Evolutionary conservation across 2,329 filamentous ascomycete genomes (phyloP), one percentile per base, ranked within the genome.

Genomic region (Mycosphaerella sp.): DNA sequence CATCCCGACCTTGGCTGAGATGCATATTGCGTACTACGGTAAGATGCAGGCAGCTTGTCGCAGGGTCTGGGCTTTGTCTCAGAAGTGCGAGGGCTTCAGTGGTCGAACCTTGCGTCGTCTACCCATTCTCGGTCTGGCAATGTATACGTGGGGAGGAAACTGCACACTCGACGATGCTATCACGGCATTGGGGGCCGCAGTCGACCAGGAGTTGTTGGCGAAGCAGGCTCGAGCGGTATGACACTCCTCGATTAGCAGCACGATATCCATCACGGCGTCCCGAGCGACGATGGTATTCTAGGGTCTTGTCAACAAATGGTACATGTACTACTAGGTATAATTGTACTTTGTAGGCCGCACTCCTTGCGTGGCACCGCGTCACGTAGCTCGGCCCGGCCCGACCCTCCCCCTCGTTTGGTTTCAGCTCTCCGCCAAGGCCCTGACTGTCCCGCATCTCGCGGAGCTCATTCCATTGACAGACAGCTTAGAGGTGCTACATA

Each of bases 41-140:
- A 50, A 56, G 16, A 53, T 61, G 2, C 35, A 59, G 1, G 62
- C 64, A 28, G 59, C 63, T 0, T 65, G 62, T 10, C 51, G 55
- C 2, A 61, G 63, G 34, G 56, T 73, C 2, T 66, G 63, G 60
- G 42, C 43, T 1, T 55, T 72, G 8, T 62, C 70, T 6, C 53
- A 65, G 50, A 59, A 60, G 13, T 70, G 67, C 41, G 52, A 61
- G 59, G 70, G 67, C 10, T 60, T 73, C 4, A 75, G 72, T 54
- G 73, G 71, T 2, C 65, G 73, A 17, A 70, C 65, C 1, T 60
- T 75, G 21, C 64, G 71, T 18, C 64, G 71, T 21, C 55, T 75
- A 13, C 72, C 73, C 1, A 66, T 69, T 6, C 52, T 73, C 14
- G 69, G 71, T 4, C 55, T 75, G 27, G 70, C 71, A 0, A 66